Evolutionary conservation across 2,329 filamentous ascomycete species (phyloP), one percentile per base, ranked within the genome.

Genomic region (Rhynchosporium secalis): DNA sequence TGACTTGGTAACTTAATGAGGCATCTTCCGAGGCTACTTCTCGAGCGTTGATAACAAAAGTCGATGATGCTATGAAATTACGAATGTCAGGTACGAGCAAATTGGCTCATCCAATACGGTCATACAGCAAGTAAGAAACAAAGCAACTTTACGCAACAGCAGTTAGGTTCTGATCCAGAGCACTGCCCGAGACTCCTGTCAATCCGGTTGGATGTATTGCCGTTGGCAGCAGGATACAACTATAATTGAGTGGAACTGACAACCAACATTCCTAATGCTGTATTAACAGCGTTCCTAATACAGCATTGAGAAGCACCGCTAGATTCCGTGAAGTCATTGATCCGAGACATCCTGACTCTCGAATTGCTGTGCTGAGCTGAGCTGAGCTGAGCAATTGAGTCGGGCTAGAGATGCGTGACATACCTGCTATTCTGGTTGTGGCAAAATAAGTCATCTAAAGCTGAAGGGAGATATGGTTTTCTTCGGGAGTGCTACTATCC

Each of bases 401-500:
- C 10, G n/a, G 20, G 20, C 20, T 20, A 20, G 20, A 54, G 6
- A n/a, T 15, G 20, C 10, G 13, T 15, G 9, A 10, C 51, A 15
- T 28, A 20, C 40, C 33, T n/a, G 20, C 9, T 9, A 13, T 40
- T 26, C 2, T 40, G 28, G 20, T 40, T 8, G 31, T 6, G 4
- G 10, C 26, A 36, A 52, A 20, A 12, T 8, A 54, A 20, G 36
- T 20, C 20, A 15, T 13, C 20, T 15, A 9, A 20, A 4, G n/a
- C 3, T 10, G 48, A 52, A 38, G 33, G 40, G 40, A n/a, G 38
- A 31, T 26, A 47, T 26, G 33, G n/a, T n/a, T 20, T 46, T 26
- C 4, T 46, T 54, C 36, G 51, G 36, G 51, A 54, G 36, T 10
- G n/a, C 36, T 28, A 10, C 33, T 10, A 54, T 54, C 51, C 51